Conservation (phyloP, 371 early-diverging fungal species). For the Rhizopus microsporus region DNA sequence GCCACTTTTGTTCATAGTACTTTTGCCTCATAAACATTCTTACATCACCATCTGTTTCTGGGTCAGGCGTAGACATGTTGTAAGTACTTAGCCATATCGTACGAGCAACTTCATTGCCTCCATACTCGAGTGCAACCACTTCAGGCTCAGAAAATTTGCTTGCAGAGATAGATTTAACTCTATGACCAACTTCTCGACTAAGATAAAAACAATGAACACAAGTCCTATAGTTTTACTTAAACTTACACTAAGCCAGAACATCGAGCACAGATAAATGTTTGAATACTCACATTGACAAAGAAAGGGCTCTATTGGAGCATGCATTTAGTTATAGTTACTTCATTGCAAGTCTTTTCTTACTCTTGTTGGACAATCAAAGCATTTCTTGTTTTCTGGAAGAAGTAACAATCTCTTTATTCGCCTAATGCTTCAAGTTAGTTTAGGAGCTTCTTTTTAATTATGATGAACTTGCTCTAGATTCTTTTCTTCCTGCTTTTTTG, state of each 20-base stretch:
- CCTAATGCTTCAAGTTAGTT: conserved; percentile 13
- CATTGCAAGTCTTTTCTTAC: conserved; percentile 22
- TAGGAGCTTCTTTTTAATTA: background rate
- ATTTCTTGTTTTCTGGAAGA: conserved; percentile 62
- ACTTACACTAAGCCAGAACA: conserved; percentile 72
- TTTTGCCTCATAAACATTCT: conserved; percentile 50
- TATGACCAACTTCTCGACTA: conserved; percentile 70
- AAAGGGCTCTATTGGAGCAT: conserved; percentile 52
- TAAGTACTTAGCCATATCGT: conserved; percentile 37
- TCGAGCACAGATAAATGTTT: conserved; percentile 63
- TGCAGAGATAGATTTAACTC: conserved; percentile 71
- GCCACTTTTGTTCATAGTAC: conserved; percentile 52
- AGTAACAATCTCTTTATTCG: conserved; percentile 36
- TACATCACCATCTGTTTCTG: conserved; percentile 43
- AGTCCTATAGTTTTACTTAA: background rate
- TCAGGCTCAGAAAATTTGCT: conserved; percentile 66
- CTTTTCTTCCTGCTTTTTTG: conserved; percentile 22
- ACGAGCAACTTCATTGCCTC: conserved; percentile 58
- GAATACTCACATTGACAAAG: conserved; percentile 62
- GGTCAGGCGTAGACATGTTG: conserved; percentile 28
- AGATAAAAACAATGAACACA: background rate
- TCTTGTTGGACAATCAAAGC: conserved; percentile 67
- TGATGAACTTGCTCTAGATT: conserved; percentile 13
- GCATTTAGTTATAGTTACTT: conserved; percentile 2
- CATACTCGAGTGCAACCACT: conserved; percentile 55